A percentile compares a stretch with the other conserved stretches of the same genome.
Evolutionary conservation across 441 rosid species (phyloP).

Genomic region (Brassica hybrid): DNA sequence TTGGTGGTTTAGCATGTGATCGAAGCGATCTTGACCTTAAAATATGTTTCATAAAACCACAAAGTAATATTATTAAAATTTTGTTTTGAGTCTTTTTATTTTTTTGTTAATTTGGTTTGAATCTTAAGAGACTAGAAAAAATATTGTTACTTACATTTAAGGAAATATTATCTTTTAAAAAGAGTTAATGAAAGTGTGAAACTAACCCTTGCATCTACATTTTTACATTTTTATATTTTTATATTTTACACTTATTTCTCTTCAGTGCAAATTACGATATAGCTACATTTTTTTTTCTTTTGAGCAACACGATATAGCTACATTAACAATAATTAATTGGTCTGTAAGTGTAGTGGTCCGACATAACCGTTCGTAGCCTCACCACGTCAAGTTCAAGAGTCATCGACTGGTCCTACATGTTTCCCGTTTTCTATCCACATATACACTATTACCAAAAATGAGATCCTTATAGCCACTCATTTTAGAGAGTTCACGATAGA

Average conservation of each 20-base stretch:
- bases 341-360: background rate
- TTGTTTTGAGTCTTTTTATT: background rate
- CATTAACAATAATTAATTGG: background rate
- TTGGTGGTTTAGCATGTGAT: background rate
- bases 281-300: too few species aligned
- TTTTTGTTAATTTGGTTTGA: background rate
- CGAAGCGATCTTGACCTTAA: background rate
- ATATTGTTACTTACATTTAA: background rate
- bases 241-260: background rate
- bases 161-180: background rate
- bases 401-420: background rate
- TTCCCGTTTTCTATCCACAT: background rate
- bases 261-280: too few species aligned
- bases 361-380: background rate
- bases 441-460: conserved; percentile 5
- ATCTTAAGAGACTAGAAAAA: background rate
- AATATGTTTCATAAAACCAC: conserved; percentile 7
- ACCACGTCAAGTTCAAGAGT: background rate
- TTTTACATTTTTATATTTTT: too few species aligned
- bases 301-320: background rate
- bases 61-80: background rate
- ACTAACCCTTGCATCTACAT: background rate
- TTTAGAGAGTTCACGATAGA: background rate
- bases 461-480: background rate
- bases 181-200: background rate